A percentile compares a stretch with the other conserved stretches of the same genome.
Conservation (phyloP, 352 stramenopile species). For the Phytophthora aleatoria region DNA sequence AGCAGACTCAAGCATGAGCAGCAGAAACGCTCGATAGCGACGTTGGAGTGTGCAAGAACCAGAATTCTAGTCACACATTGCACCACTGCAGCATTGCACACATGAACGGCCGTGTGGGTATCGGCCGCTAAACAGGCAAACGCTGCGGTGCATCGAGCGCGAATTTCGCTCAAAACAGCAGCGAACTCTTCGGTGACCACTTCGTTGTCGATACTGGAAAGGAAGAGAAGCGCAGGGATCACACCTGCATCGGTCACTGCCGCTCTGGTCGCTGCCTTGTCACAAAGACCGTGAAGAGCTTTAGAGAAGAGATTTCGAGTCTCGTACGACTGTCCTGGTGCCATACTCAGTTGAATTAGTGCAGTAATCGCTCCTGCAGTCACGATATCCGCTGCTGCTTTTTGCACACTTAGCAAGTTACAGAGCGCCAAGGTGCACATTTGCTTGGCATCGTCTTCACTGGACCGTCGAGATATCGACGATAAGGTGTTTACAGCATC, state of each 20-base stretch:
- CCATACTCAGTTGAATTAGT: conserved; percentile 68
- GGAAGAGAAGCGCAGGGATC: conserved; percentile 59
- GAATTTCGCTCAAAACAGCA: conserved; percentile 48
- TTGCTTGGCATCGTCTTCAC: conserved; percentile 55
- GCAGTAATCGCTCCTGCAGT: conserved; percentile 65
- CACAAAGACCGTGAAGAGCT: conserved; percentile 69
- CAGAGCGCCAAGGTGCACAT: conserved; percentile 83
- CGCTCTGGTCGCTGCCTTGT: conserved; percentile 49
- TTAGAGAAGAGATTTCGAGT: conserved; percentile 68
- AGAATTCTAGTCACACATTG: conserved; percentile 61
- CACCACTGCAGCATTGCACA: conserved; percentile 61
- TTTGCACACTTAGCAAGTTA: conserved; percentile 78
- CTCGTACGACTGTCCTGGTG: conserved; percentile 45
- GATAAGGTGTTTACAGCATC: conserved; percentile 66
- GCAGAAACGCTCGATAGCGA: conserved; percentile 72
- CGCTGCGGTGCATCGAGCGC: conserved; percentile 62
- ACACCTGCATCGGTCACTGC: conserved; percentile 59
- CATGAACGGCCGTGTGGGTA: conserved; percentile 32
- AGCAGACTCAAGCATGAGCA: conserved; percentile 75
- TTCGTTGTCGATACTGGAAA: conserved; percentile 38
- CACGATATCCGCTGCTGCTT: conserved; percentile 73
- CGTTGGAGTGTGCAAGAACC: conserved; percentile 48
- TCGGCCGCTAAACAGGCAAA: conserved; percentile 68
- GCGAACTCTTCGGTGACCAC: not conserved
- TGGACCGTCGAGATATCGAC: conserved; percentile 42